A percentile compares a stretch with the other conserved stretches of the same genome.
Evolutionary conservation across 1,139 yeast species (phyloP).

Genomic region (Geotrichum restrictum): DNA sequence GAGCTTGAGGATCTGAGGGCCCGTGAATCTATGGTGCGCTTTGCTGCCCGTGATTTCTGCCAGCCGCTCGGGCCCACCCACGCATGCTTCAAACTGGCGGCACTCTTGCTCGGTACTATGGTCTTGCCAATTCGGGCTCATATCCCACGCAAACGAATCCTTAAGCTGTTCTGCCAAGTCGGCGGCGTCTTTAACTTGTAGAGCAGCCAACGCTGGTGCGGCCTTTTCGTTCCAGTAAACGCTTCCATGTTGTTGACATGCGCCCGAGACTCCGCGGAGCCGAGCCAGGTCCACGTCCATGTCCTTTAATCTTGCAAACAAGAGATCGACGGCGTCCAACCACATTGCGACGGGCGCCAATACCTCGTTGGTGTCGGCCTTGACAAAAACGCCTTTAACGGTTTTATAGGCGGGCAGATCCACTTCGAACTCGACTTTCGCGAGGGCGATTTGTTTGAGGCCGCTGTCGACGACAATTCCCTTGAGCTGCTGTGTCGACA

Average conservation of each 20-base stretch:
- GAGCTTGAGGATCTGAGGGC: constrained; percentile 78
- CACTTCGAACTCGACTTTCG: constrained; percentile 66
- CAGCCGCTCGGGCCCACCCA: constrained; percentile 61
- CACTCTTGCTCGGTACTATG: constrained; percentile 77
- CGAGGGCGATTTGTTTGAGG: constrained; percentile 54
- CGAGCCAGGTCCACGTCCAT: constrained; percentile 54
- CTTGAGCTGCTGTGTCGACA: constrained; percentile 87
- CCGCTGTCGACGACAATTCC: constrained; percentile 59
- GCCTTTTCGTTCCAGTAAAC: constrained; percentile 69
- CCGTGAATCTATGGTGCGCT: constrained; percentile 88
- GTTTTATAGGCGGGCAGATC: constrained; percentile 59
- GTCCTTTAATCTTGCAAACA: constrained; percentile 52
- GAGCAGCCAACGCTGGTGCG: constrained; percentile 38
- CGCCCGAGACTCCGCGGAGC: constrained; percentile 75
- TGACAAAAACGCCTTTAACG: constrained; percentile 63
- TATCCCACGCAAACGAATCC: constrained; percentile 55
- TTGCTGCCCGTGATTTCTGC: constrained; percentile 76
- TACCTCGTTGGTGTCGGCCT: constrained; percentile 35
- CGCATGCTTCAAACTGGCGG: constrained; percentile 53
- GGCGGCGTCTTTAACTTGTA: too few relatives aligned
- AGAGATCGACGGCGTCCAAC: constrained; percentile 74
- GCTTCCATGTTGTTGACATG: constrained; percentile 91
- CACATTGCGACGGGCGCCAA: constrained; percentile 85
- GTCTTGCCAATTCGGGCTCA: constrained; percentile 93
- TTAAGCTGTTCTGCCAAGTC: too few relatives aligned